Percentiles rank a stretch among this genome's conserved stretches.
These are phyloP conservation scores for Ascochyta clinopodiicola DNA, from an alignment of 2,329 filamentous ascomycete species.

Conservation along the genomic window DNA sequence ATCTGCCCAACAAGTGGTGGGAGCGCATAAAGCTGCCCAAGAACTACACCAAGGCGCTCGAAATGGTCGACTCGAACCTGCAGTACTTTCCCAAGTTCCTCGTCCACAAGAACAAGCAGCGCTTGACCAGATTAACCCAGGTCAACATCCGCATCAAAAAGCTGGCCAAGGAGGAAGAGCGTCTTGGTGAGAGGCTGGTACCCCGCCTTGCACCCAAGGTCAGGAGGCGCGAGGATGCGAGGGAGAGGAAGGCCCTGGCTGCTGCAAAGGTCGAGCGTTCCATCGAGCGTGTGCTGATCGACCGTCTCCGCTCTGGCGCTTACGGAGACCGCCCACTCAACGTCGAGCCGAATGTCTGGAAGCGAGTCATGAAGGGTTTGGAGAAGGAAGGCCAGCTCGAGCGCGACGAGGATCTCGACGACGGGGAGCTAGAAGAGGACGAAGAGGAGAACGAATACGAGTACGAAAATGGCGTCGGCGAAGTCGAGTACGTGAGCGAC, in stretches of 20 bases:
- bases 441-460: conserved; percentile 69
- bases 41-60: conserved; percentile 89
- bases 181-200: conserved; percentile 86
- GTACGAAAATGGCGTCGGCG: conserved; percentile 71
- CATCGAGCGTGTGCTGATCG: conserved; percentile 93
- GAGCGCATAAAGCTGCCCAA: conserved; percentile 87
- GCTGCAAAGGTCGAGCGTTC: conserved; percentile 90
- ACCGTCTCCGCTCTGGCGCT: conserved; percentile 86
- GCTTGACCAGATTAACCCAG: conserved; percentile 88
- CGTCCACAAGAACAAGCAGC: conserved; percentile 94
- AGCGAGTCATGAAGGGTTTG: conserved; percentile 90
- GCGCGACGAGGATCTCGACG: conserved; percentile 86
- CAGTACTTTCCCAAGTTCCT: conserved; percentile 96
- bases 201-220: conserved; percentile 93
- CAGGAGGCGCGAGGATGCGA: conserved; percentile 56
- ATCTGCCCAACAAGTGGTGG: conserved; percentile 88
- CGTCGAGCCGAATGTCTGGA: conserved; percentile 94
- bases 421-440: conserved; percentile 81
- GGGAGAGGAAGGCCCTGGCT: conserved; percentile 59
- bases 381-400: conserved; percentile 85
- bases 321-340: conserved; percentile 96
- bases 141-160: conserved; percentile 79
- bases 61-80: conserved; percentile 66
- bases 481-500: conserved; percentile 93
- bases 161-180: conserved; percentile 86